Evolutionary conservation across 2,329 filamentous ascomycete species (phyloP).

Genomic region (Xylaria hypoxylon): DNA sequence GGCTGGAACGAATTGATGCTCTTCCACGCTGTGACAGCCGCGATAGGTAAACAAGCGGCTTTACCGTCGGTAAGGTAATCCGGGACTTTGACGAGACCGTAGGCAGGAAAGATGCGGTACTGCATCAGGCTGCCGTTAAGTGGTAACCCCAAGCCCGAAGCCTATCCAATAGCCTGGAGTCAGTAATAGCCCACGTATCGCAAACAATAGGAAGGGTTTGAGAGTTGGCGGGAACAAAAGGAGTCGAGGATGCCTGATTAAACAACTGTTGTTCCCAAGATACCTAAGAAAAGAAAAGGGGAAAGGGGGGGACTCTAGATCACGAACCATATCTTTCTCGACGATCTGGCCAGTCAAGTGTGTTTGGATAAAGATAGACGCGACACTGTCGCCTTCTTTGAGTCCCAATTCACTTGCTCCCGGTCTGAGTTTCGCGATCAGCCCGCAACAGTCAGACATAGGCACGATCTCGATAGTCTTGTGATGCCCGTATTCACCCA

Average conservation of each 20-base stretch:
- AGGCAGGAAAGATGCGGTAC: slow-evolving; percentile 69
- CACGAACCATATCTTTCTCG: slow-evolving; percentile 61
- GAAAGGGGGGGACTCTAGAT: not conserved
- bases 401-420: slow-evolving; percentile 57
- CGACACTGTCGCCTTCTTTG: slow-evolving; percentile 72
- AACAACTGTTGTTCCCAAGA: not conserved
- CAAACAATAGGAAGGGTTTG: not conserved
- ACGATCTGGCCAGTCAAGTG: slow-evolving; percentile 70
- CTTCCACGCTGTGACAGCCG: slow-evolving; percentile 74
- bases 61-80: slow-evolving; percentile 69
- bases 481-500: slow-evolving; percentile 76
- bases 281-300: not conserved
- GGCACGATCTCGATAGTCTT: slow-evolving; percentile 69
- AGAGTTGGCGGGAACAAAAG: not conserved
- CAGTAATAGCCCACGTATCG: not conserved
- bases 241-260: not conserved
- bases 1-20: slow-evolving; percentile 70
- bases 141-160: slow-evolving; percentile 70
- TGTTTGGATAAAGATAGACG: slow-evolving; percentile 71
- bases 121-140: slow-evolving; percentile 67
- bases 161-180: slow-evolving; percentile 30
- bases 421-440: slow-evolving; percentile 63
- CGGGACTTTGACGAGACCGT: slow-evolving; percentile 67
- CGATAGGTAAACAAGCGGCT: slow-evolving; percentile 70
- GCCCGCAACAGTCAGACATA: slow-evolving; percentile 77